Base-by-base conservation (phyloP, 345 rosid species). In the Trapa bicornis region DNA sequence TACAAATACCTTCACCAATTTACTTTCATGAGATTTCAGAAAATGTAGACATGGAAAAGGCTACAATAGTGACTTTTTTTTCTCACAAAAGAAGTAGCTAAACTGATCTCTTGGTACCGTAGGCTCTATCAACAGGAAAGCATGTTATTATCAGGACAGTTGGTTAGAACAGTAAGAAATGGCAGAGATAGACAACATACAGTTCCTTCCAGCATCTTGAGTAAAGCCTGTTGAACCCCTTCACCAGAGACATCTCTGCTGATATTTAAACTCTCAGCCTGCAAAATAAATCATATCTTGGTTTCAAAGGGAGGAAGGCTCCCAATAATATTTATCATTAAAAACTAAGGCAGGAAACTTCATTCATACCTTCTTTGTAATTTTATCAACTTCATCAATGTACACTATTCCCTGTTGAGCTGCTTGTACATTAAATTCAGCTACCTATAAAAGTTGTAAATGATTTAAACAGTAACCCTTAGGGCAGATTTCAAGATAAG, bases 201-300 rank as follows among this genome's bases (percentile, higher is more conserved):
- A 67, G 95, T 93, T 86, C 97, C 97, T 82, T 93, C 98, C 58
- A 93, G 83, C 90, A 93, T 88, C 71, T 93, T 93, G 78, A 93
- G 76, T 62, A 93, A 83, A 67, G 94, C 98, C 71, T 93, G 98
- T 73, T 93, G 98, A 56, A 93, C 98, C 71, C 98, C 98, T 79
- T 93, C 98, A 2, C 98, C 98, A 65, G 98, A 93, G 64, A 93
- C 98, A 84, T 93, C 98, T 73, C 98, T 80, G 80, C 92, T 90
- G 74, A 93, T 79, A 81, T 93, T 88, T 72, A 90, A 75, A 82
- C 96, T 88, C 82, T 93, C 98, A 70, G 91, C 96, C 97, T 93
- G 89, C 76, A 82, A 63, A 75, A 71, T 12, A 16, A 68, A 57
- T 41, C 53, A 22, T 37, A 65, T 17, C 12, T 47, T 52, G 52